phyloP scores from a whole-genome alignment of 2,329 filamentous ascomycete genomes.

The Acarospora socialis region DNA sequence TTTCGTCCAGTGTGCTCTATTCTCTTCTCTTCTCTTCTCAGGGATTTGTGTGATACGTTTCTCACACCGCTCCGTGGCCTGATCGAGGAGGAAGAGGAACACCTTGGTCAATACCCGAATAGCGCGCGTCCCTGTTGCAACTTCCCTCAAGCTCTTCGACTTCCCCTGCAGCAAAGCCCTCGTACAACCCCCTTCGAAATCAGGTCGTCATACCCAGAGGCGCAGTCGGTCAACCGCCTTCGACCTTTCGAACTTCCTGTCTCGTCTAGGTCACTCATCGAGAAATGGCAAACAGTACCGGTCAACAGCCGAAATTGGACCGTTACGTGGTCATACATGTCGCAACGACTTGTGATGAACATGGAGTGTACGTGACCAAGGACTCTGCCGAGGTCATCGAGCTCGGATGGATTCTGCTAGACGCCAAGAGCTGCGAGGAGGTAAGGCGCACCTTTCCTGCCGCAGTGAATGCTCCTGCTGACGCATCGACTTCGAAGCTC shows the following conservation, averaged over 20 bases:
- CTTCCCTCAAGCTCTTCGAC: too few species aligned
- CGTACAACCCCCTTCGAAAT: too few species aligned
- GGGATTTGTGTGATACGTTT: too few species aligned
- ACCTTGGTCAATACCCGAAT: too few species aligned
- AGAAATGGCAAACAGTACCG: conserved; percentile 32
- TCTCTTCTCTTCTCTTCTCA: too few species aligned
- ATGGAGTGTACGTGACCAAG: conserved; percentile 98
- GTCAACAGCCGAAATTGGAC: conserved; percentile 62
- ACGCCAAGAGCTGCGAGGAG: conserved; percentile 85
- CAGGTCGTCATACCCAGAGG: too few species aligned
- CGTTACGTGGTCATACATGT: conserved; percentile 97
- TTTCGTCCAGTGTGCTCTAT: too few species aligned
- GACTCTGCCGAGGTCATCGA: conserved; percentile 99
- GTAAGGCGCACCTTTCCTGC: conserved; percentile 38
- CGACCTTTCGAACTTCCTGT: conserved; percentile 4
- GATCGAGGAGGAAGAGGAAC: too few species aligned
- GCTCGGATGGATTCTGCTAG: conserved; percentile 92
- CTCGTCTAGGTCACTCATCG: too few species aligned
- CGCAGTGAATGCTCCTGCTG: conserved; percentile 6
- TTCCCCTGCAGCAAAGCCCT: too few species aligned
- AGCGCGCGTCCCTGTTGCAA: too few species aligned
- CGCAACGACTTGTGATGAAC: conserved; percentile 96
- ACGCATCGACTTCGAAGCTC: conserved; percentile 42
- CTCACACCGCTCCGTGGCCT: too few species aligned
- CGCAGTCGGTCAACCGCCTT: conserved; percentile 7